phyloP scores from a whole-genome alignment of 805 yeast species.

The Kregervanrija fluxuum region DNA sequence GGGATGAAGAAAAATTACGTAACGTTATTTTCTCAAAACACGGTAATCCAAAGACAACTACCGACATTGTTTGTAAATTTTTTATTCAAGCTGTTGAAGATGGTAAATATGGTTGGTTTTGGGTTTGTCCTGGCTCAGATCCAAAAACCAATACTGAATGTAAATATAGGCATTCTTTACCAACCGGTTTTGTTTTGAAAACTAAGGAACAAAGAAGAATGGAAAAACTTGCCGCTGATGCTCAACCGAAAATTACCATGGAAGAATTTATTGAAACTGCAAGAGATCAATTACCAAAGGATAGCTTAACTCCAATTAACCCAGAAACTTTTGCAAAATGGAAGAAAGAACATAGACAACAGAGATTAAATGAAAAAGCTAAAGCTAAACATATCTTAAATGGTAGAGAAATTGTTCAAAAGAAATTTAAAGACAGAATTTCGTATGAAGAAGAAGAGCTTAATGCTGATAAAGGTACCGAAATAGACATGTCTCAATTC shows the following conservation, averaged over 20 bases:
- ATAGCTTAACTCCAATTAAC: conserved; percentile 79
- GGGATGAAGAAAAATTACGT: conserved; percentile 96
- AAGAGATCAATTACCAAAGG: conserved; percentile 72
- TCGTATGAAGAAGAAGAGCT: conserved; percentile 47
- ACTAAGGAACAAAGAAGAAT: conserved; percentile 92
- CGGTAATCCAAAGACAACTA: conserved; percentile 89
- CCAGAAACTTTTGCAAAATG: conserved; percentile 72
- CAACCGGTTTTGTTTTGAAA: conserved; percentile 93
- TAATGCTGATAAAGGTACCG: conserved; percentile 38
- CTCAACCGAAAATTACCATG: conserved; percentile 82
- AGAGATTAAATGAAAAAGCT: conserved; percentile 35
- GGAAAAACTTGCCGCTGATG: conserved; percentile 78
- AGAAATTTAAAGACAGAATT: conserved; percentile 50
- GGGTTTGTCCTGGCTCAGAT: conserved; percentile 96
- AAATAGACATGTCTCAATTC: conserved; percentile 52
- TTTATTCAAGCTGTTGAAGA: conserved; percentile 97
- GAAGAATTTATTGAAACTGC: conserved; percentile 96
- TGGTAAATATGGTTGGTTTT: conserved; percentile 98
- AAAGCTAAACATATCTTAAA: conserved; percentile 31
- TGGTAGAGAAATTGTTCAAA: conserved; percentile 64
- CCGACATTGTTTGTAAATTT: conserved; percentile 88
- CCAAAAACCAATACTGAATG: conserved; percentile 48
- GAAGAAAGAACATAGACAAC: conserved; percentile 64
- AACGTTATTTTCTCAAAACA: conserved; percentile 84
- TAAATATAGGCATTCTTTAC: conserved; percentile 91